Percentiles rank a stretch among this genome's conserved stretches.
These are phyloP conservation scores for Dimargaris verticillata DNA, from an alignment of 192 early-diverging fungal genomes.

Conservation along the genomic window DNA sequence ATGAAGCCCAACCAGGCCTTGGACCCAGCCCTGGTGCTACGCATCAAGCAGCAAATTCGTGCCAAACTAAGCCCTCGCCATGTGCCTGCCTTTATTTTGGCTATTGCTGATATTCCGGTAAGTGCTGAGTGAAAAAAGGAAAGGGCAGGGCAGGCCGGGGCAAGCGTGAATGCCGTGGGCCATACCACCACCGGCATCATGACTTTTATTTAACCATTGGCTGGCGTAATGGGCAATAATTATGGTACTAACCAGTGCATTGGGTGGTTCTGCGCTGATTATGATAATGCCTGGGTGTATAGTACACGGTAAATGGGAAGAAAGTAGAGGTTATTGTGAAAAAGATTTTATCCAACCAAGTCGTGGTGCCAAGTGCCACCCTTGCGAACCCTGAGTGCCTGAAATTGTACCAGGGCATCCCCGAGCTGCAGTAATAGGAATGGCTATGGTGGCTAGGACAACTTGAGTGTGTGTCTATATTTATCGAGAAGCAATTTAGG, in stretches of 20 bases:
- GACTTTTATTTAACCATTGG: too few relatives aligned
- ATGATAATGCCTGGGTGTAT: too few relatives aligned
- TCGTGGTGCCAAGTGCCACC: constrained; percentile 56
- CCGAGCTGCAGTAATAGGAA: too few relatives aligned
- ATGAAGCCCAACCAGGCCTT: constrained; percentile 47
- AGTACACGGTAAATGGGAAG: constrained; percentile 90
- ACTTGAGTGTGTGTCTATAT: too few relatives aligned
- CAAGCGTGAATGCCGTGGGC: too few relatives aligned
- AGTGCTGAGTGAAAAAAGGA: too few relatives aligned
- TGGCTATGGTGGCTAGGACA: too few relatives aligned
- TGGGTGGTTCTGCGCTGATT: too few relatives aligned
- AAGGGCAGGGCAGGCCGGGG: neutral
- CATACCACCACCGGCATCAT: too few relatives aligned
- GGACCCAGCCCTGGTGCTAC: constrained; percentile 39
- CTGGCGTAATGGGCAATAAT: too few relatives aligned
- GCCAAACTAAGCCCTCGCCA: constrained; percentile 76
- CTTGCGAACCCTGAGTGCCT: constrained; percentile 83
- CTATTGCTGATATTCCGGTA: constrained; percentile 69
- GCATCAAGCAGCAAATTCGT: constrained; percentile 63
- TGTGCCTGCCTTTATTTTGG: constrained; percentile 74
- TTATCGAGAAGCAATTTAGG: too few relatives aligned
- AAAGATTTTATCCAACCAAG: constrained; percentile 50
- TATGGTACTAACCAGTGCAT: too few relatives aligned
- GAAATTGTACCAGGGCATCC: constrained; percentile 61
- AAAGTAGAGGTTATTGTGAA: constrained; percentile 97